Evolutionary conservation across 805 yeast species (phyloP), one percentile per base, ranked within the genome.

Genomic region (Priceomyces melissophilus): DNA sequence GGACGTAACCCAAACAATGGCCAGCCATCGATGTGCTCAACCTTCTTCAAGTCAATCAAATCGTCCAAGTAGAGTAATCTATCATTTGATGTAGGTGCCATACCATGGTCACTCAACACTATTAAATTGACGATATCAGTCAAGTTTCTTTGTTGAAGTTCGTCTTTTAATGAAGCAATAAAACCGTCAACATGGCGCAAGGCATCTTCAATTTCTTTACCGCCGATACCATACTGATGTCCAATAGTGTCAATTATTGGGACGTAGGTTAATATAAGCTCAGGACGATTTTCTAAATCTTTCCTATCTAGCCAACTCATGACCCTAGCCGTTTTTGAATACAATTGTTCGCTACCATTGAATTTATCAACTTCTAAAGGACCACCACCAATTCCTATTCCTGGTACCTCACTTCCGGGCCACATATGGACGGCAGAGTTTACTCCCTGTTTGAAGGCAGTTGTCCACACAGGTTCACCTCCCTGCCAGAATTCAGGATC

Each of bases 21-120:
- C 89, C 91, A 85, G 13, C 93, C 96, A 53, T 84, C 89, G 25
- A 73, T 63, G 51, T 82, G 80, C 44, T 80, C 82, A 35, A 86
- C 71, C 42, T 71, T 67, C 2, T 58, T 52, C 45, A 75, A 45
- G 51, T 79, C 80, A 9, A 87, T 61, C 12, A 87, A 45, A 47
- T 88, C 93, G 57, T 88, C 96, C 45, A 90, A 60, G 46, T 78
- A 79, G 1, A 89, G 63, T 9, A 87, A 58, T 44, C 96, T 65
- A 10, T 81, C 77, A 47, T 81, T 76, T 1, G 87, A 75, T 1
- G 95, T 84, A 5, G 96, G 91, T 0, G 95, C 83, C 96, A 88
- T 89, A 9, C 96, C 96, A 58, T 89, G 96, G 59, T 90, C 96
- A 34, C 96, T 86, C 3, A 90, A 84, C 32, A 90, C 65, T 0